These are phyloP conservation scores for Naumovozyma baii DNA, from an alignment of 805 yeast species.

Conservation along the genomic window DNA sequence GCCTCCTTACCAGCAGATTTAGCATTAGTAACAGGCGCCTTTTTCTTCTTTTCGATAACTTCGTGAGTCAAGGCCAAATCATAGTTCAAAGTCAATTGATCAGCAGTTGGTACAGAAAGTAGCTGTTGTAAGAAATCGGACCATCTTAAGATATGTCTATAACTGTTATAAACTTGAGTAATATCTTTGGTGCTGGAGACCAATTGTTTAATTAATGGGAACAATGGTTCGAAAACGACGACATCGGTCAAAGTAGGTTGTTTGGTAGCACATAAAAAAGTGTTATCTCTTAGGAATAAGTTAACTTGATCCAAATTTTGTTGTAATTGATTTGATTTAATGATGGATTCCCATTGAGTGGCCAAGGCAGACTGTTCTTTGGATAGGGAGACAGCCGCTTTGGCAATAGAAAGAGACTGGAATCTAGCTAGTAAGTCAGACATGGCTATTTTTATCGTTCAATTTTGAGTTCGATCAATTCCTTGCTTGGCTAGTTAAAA, in stretches of 20 bases:
- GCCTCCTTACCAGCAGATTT: slow-evolving; percentile 16
- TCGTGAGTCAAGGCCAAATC: slow-evolving; percentile 66
- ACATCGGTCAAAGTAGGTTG: slow-evolving; percentile 63
- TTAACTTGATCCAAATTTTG: slow-evolving; percentile 51
- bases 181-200: slow-evolving; percentile 35
- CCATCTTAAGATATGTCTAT: slow-evolving; percentile 91
- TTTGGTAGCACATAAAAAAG: slow-evolving; percentile 59
- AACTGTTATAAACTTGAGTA: slow-evolving; percentile 44
- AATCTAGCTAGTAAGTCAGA: slow-evolving; percentile 26
- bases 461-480: too few species aligned
- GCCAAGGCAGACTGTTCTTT: slow-evolving; percentile 57
- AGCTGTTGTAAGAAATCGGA: slow-evolving; percentile 74
- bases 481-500: too few species aligned
- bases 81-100: slow-evolving; percentile 50
- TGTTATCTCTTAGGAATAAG: slow-evolving; percentile 53
- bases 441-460: slow-evolving; percentile 11
- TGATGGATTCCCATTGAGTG: slow-evolving; percentile 71
- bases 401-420: slow-evolving; percentile 19
- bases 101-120: slow-evolving; percentile 43
- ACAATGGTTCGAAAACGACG: slow-evolving; percentile 53
- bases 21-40: slow-evolving; percentile 23
- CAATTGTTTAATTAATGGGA: slow-evolving; percentile 52
- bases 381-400: slow-evolving; percentile 24
- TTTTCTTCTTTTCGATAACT: slow-evolving; percentile 47
- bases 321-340: slow-evolving; percentile 45